These are phyloP conservation scores for Cylindrotheca closterium DNA, from an alignment of 108 stramenopile species.

Conservation along the genomic window DNA sequence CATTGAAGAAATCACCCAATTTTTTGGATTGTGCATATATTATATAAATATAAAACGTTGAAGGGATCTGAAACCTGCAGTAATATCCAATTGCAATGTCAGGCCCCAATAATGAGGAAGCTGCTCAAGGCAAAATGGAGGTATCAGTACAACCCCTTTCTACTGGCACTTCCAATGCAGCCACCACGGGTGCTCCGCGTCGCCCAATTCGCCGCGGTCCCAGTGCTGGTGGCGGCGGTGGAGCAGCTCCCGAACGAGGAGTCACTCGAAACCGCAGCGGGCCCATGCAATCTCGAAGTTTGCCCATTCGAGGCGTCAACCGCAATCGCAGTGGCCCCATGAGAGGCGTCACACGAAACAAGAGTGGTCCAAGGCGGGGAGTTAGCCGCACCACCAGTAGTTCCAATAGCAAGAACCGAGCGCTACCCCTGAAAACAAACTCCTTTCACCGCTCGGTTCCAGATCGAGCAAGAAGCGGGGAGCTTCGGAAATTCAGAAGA, in stretches of 20 bases:
- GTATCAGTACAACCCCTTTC: not conserved
- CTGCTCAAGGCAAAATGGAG: not conserved
- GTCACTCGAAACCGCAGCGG: slow-evolving; percentile 32
- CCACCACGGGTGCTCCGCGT: too few species aligned
- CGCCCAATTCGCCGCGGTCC: too few species aligned
- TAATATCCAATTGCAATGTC: not conserved
- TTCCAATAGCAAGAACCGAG: slow-evolving; percentile 10
- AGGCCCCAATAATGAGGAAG: not conserved
- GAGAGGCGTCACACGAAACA: slow-evolving; percentile 29
- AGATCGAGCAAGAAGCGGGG: slow-evolving; percentile 24
- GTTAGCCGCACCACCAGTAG: not conserved
- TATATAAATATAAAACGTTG: too few species aligned
- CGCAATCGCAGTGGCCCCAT: slow-evolving; percentile 17
- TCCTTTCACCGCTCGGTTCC: slow-evolving; percentile 30
- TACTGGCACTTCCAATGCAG: not conserved
- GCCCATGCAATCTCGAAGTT: slow-evolving; percentile 6
- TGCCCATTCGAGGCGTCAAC: slow-evolving; percentile 5
- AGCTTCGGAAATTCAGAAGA: slow-evolving; percentile 9
- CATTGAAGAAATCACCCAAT: too few species aligned
- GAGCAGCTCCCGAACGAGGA: slow-evolving; percentile 14
- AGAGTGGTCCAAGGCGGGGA: slow-evolving; percentile 21
- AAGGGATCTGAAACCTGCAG: too few species aligned
- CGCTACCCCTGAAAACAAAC: not conserved
- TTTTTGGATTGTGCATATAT: too few species aligned
- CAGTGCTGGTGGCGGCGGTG: too few species aligned